Base-by-base conservation (phyloP, 2,329 filamentous ascomycete species). In the Fusarium sp. region DNA sequence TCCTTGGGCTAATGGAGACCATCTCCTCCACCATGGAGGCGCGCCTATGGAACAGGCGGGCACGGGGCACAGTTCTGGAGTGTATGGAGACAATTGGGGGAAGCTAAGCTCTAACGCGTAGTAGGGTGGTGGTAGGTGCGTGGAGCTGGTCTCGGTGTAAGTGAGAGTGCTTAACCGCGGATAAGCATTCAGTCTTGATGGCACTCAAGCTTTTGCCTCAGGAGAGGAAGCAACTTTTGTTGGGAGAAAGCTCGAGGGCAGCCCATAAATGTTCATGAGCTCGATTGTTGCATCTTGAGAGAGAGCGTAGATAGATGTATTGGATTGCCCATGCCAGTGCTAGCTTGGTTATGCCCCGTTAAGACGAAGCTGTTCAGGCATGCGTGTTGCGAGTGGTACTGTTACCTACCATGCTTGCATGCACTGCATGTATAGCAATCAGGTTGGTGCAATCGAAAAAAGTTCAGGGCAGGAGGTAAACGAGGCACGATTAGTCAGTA, bases 1-100 rank as follows among this genome's bases (percentile, higher is more conserved):
- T 60, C 44, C 44, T 57, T 52, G 36, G 52, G n/a, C 53, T 56
- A 52, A 42, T 69, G 26, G 33, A 58, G 40, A 36, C 38, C 42
- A 50, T 48, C 42, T 63, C 45, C 63, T 55, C 54, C 44, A 54
- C 26, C 22, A 20, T 42, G 58, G 67, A 73, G 71, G 69, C 61
- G 71, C 69, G 62, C 69, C 71, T 73, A 71, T 74, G 58, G 63
- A 65, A 55, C 52, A 45, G 49, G 51, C 28, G 48, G 46, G 33
- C 44, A 53, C 49, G 60, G 48, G 59, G 40, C 56, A 60, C 38
- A 52, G 49, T 54, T 42, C 54, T 66, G 58, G 53, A 61, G 58
- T 45, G 39, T 33, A 70, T 51, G 62, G 38, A 49, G 48, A 60
- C 45, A 18, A 22, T 56, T 52, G 42, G 58, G 53, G 34, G 58